Evolutionary conservation across 495 filamentous ascomycete species (phyloP), one percentile per base, ranked within the genome.

Genomic region (Penicillium verhagenii): DNA sequence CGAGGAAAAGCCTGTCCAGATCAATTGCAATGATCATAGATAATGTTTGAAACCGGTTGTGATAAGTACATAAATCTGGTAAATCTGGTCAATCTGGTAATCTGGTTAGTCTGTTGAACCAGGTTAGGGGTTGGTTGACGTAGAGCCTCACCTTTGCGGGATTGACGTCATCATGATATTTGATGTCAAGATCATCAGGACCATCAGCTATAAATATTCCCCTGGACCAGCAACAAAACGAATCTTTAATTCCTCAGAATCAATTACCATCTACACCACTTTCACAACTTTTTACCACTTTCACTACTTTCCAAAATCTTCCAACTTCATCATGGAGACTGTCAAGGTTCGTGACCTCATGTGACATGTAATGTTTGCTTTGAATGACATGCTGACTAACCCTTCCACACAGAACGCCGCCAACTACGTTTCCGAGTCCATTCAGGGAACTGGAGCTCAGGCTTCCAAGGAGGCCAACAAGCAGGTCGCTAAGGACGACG

Each of bases 371-470:
- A 21, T 3, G 3, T 19, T 25, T 16, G 7, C 7, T 35, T 14
- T 8, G 20, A 38, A 35, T 56, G 29, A 56, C 54, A 2, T 2
- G 1, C 6, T 13, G 18, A 43, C n/a, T n/a, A n/a, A n/a, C n/a
- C n/a, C n/a, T n/a, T n/a, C n/a, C n/a, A n/a, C n/a, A n/a, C 4
- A 58, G 55, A 40, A 58, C 35, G 55, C 44, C 50, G 50, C 37
- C 21, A 48, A 58, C 43, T 58, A 58, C 50, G 55, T 58, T 50
- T 20, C 43, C 6, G 55, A 58, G 55, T 44, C 33, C 37, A 4
- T 58, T 14, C 50, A 54, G 37, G 55, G 55, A 11, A 48, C 50
- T 24, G 55, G 55, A 14, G 50, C 55, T 9, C 35, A 58, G 37
- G 50, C 55, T 26, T 58, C 55, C 50, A 58, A 58, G 38, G 38